Percentiles rank a stretch among this genome's conserved stretches.
phyloP scores from a whole-genome alignment of 805 yeast genomes.

The Kluyveromyces wickerhamii region DNA sequence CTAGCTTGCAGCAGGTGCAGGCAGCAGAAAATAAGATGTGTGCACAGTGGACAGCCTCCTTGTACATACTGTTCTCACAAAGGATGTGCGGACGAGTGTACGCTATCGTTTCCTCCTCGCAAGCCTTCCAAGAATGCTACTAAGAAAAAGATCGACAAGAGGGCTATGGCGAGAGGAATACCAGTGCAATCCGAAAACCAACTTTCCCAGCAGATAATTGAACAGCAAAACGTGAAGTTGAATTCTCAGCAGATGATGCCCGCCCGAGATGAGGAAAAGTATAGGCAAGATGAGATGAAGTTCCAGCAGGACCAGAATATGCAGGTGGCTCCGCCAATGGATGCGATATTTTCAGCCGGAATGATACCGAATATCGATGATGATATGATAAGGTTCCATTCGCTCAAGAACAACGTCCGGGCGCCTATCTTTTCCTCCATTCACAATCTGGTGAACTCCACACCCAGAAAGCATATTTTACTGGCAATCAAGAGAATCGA shows the following conservation, averaged over 20 bases:
- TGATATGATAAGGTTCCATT: conserved; percentile 1
- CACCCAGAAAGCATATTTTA: conserved; percentile 3
- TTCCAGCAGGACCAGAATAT: too few relatives aligned
- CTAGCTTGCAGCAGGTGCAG: conserved; percentile 10
- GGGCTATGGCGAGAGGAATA: too few relatives aligned
- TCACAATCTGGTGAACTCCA: conserved; percentile 3
- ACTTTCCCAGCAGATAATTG: too few relatives aligned
- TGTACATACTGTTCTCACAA: conserved; percentile 8
- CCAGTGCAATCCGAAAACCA: too few relatives aligned
- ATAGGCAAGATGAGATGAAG: too few relatives aligned
- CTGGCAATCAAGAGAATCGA: conserved; percentile 5
- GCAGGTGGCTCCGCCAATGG: conserved; percentile 7
- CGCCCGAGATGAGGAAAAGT: too few relatives aligned
- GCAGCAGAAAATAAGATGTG: conserved; percentile 10
- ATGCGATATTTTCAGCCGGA: conserved; percentile 9
- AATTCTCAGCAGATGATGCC: too few relatives aligned
- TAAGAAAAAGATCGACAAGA: background rate
- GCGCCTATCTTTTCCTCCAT: conserved; percentile 3
- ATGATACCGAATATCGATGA: conserved; percentile 5
- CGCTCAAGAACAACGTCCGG: conserved; percentile 5
- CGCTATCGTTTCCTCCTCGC: conserved; percentile 7
- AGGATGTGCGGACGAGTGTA: conserved; percentile 7
- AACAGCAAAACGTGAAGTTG: too few relatives aligned
- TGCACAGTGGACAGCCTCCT: conserved; percentile 9
- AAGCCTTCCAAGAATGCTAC: background rate